A percentile compares a stretch with the other conserved stretches of the same genome.
phyloP scores from a whole-genome alignment of 768 basidiomycete species.

The Antrodiella citrinella region DNA sequence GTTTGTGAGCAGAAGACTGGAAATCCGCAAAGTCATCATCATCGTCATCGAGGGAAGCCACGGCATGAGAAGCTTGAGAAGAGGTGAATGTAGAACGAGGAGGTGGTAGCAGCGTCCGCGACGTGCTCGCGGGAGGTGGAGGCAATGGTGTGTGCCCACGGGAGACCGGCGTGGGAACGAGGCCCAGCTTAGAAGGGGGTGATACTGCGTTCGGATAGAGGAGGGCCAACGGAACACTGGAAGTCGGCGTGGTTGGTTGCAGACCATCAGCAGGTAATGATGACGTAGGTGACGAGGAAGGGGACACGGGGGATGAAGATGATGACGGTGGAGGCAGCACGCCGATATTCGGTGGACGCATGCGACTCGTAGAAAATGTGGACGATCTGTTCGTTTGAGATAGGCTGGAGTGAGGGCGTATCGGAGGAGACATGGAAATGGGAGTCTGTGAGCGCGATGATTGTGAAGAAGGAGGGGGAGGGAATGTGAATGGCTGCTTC shows the following conservation, averaged over 20 bases:
- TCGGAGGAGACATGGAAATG: slow-evolving; percentile 6
- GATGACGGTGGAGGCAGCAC: neutral
- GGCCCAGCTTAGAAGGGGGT: neutral
- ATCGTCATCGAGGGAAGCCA: slow-evolving; percentile 12
- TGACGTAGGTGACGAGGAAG: too few species aligned
- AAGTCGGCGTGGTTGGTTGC: slow-evolving; percentile 11
- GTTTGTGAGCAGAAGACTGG: slow-evolving; percentile 13
- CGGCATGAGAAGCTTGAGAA: neutral
- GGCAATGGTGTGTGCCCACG: neutral
- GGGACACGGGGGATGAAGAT: slow-evolving; percentile 6
- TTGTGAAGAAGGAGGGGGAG: slow-evolving; percentile 22
- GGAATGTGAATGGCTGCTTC: slow-evolving; percentile 11
- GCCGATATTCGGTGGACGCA: neutral
- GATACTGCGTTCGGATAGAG: slow-evolving; percentile 12
- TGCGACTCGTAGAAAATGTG: too few species aligned
- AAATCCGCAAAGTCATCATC: slow-evolving; percentile 21
- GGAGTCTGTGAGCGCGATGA: slow-evolving; percentile 5
- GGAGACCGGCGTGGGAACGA: neutral
- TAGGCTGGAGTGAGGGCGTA: neutral
- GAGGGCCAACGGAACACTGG: slow-evolving; percentile 10
- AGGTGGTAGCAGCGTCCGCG: slow-evolving; percentile 7
- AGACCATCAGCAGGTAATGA: neutral
- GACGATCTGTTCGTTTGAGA: neutral
- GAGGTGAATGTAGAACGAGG: slow-evolving; percentile 3
- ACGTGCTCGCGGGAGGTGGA: slow-evolving; percentile 6